These are phyloP conservation scores for Boletus semigastroideus DNA, from an alignment of 1,284 basidiomycete species.

Conservation along the genomic window DNA sequence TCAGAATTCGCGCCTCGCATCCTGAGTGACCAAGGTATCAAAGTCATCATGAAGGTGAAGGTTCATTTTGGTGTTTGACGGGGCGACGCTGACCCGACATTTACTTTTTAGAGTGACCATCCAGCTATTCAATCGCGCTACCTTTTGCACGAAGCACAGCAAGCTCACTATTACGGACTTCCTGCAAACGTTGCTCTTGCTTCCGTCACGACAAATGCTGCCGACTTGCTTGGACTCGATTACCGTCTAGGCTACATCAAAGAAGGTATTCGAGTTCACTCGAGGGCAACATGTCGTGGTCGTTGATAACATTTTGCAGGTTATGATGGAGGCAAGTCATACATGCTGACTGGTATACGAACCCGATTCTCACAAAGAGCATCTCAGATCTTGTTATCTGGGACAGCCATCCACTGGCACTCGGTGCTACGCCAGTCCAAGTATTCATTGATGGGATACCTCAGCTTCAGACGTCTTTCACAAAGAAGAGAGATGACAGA, in stretches of 20 bases:
- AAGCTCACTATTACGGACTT: conserved; percentile 61
- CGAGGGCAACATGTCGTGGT: background rate
- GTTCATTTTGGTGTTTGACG: background rate
- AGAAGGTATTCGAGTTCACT: conserved; percentile 35
- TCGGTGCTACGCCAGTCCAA: conserved; percentile 70
- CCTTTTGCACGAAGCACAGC: conserved; percentile 69
- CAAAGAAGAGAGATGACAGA: conserved; percentile 46
- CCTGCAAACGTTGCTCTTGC: conserved; percentile 48
- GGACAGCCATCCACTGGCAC: conserved; percentile 81
- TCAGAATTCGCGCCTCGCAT: conserved; percentile 30
- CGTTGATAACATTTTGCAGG: conserved; percentile 21
- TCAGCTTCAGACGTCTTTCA: conserved; percentile 47
- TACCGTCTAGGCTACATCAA: conserved; percentile 66
- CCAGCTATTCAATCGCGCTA: conserved; percentile 65
- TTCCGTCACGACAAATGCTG: conserved; percentile 63
- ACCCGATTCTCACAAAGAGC: background rate
- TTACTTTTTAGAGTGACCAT: conserved; percentile 57
- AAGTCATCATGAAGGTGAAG: conserved; percentile 48
- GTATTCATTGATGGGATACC: conserved; percentile 71
- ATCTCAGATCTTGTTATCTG: conserved; percentile 79
- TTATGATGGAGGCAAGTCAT: conserved; percentile 33
- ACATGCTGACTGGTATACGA: background rate
- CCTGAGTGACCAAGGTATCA: conserved; percentile 25
- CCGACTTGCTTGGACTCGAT: conserved; percentile 60
- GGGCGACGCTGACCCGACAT: background rate